Percentiles rank a stretch among this genome's conserved stretches.
Conservation (phyloP, 2,329 filamentous ascomycete species). For the Verruconis gallopava region DNA sequence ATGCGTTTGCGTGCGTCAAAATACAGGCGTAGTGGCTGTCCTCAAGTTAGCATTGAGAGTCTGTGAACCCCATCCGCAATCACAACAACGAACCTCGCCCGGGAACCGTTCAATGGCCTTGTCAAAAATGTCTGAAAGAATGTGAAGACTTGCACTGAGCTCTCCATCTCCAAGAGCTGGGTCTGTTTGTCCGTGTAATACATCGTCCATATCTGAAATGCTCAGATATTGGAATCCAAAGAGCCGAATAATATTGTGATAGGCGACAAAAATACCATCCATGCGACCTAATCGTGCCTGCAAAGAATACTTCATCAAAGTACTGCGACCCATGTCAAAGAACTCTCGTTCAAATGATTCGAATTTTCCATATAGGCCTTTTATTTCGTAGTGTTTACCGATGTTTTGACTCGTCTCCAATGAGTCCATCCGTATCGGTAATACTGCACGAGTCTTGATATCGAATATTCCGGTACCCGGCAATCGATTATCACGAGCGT, state of each 20-base stretch:
- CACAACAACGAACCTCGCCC: conserved; percentile 32
- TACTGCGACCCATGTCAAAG: conserved; percentile 89
- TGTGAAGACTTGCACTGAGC: conserved; percentile 65
- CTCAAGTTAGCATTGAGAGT: background rate
- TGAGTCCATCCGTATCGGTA: conserved; percentile 77
- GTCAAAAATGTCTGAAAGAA: conserved; percentile 71
- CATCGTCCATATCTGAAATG: conserved; percentile 74
- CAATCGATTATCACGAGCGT: conserved; percentile 73
- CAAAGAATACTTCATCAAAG: conserved; percentile 91
- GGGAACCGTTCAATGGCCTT: conserved; percentile 65
- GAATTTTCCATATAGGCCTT: conserved; percentile 58
- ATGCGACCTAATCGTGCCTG: conserved; percentile 96
- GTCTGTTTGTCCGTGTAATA: conserved; percentile 67
- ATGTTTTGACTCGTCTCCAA: background rate
- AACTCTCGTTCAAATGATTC: conserved; percentile 94
- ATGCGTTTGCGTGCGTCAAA: conserved; percentile 58
- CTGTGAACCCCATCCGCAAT: background rate
- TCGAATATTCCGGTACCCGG: conserved; percentile 93
- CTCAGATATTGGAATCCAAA: conserved; percentile 96
- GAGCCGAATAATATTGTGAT: conserved; percentile 86
- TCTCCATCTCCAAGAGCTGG: conserved; percentile 64
- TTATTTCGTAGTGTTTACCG: conserved; percentile 61
- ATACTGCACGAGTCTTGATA: conserved; percentile 84
- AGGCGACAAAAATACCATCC: conserved; percentile 97
- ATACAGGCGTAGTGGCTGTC: conserved; percentile 58